These are phyloP conservation scores for Boletus edulis DNA, from an alignment of 768 basidiomycete species.

Conservation along the genomic window DNA sequence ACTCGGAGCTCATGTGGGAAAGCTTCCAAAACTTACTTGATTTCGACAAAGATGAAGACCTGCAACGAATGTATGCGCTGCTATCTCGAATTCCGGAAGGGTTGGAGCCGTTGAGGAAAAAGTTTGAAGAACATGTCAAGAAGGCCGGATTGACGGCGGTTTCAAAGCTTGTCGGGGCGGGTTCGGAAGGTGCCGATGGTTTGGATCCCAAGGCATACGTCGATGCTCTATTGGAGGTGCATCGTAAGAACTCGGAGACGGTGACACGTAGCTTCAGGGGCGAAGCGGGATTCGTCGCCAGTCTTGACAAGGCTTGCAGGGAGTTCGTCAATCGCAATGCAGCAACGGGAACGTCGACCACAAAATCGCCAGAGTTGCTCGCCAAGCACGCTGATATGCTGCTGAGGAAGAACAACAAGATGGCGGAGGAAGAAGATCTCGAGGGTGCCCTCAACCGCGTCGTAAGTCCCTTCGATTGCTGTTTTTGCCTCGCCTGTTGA, in stretches of 20 bases:
- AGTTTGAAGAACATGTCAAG: conserved; percentile 96
- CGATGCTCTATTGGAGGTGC: conserved; percentile 87
- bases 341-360: conserved; percentile 78
- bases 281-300: conserved; percentile 91
- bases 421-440: conserved; percentile 87
- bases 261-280: conserved; percentile 87
- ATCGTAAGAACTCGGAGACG: conserved; percentile 87
- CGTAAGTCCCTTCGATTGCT: conserved; percentile 44
- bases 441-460: conserved; percentile 90
- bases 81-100: conserved; percentile 88
- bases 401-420: conserved; percentile 92
- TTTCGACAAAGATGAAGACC: conserved; percentile 91
- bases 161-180: conserved; percentile 60
- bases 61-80: conserved; percentile 94
- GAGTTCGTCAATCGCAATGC: conserved; percentile 95
- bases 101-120: conserved; percentile 84
- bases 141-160: conserved; percentile 81
- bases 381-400: conserved; percentile 91
- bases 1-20: conserved; percentile 84
- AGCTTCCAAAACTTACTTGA: conserved; percentile 89
- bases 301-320: conserved; percentile 91
- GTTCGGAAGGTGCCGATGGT: conserved; percentile 50
- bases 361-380: conserved; percentile 88
- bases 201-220: conserved; percentile 94
- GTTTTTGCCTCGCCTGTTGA: neutral